Evolutionary conservation across 768 basidiomycete species (phyloP).

Genomic region (Kwoniella dejecticola): DNA sequence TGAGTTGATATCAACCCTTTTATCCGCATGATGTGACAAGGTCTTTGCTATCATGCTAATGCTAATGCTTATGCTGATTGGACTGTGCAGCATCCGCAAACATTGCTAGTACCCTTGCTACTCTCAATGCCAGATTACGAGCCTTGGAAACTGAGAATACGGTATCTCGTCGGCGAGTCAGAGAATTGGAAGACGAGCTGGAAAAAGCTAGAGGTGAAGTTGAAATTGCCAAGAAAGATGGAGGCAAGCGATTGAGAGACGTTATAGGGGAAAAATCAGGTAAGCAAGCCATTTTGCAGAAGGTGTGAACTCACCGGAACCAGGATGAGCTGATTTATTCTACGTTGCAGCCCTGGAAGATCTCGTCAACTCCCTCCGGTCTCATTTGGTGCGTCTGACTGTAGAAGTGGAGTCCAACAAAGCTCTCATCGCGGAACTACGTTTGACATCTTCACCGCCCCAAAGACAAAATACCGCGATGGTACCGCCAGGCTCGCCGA

Average conservation of each 20-base stretch:
- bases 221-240: slow-evolving; percentile 63
- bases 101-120: slow-evolving; percentile 43
- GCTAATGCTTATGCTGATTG: background rate
- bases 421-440: slow-evolving; percentile 61
- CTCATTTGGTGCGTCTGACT: slow-evolving; percentile 76
- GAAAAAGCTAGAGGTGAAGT: slow-evolving; percentile 60
- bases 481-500: background rate
- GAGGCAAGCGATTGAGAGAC: slow-evolving; percentile 64
- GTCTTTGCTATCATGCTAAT: no score
- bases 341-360: slow-evolving; percentile 71
- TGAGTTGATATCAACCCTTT: no score
- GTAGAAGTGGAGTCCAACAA: slow-evolving; percentile 73
- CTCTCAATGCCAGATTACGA: slow-evolving; percentile 61
- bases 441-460: slow-evolving; percentile 8
- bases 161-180: slow-evolving; percentile 76
- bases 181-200: slow-evolving; percentile 82
- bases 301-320: slow-evolving; percentile 21
- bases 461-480: background rate
- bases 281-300: slow-evolving; percentile 59
- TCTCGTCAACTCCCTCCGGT: slow-evolving; percentile 70
- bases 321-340: background rate
- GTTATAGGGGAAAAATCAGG: slow-evolving; percentile 89
- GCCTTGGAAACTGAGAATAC: slow-evolving; percentile 79
- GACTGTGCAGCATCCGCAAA: slow-evolving; percentile 14
- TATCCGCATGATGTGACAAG: no score